Percentiles rank a stretch among this genome's conserved stretches.
Conservation (phyloP, 495 filamentous ascomycete genomes). For the Thermothielavioides terrestris region DNA sequence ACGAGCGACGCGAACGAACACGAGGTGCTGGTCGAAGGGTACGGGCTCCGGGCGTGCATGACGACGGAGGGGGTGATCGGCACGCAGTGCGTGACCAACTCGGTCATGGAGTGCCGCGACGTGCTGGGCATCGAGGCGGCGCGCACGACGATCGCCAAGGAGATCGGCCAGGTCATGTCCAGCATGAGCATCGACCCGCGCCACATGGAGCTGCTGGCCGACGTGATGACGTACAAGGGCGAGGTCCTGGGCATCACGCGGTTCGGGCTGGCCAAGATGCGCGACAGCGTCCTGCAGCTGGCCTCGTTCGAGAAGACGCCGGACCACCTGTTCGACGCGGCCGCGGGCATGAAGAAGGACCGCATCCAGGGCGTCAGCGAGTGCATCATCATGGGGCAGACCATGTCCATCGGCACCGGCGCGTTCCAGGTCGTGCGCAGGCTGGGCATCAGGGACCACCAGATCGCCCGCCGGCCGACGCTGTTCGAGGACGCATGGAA, state of each 20-base stretch:
- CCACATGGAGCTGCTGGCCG: constrained; percentile 97
- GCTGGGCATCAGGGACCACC: constrained; percentile 56
- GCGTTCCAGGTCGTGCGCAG: constrained; percentile 78
- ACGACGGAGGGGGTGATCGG: constrained; percentile 82
- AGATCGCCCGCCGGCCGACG: constrained; percentile 55
- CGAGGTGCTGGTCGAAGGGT: constrained; percentile 85
- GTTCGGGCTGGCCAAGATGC: constrained; percentile 94
- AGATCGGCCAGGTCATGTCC: constrained; percentile 76
- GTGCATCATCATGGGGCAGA: constrained; percentile 98
- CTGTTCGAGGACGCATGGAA: constrained; percentile 72
- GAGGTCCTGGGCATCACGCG: constrained; percentile 96
- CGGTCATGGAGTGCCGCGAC: constrained; percentile 81
- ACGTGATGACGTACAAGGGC: constrained; percentile 98
- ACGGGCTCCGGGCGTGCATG: constrained; percentile 83
- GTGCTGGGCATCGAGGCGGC: constrained; percentile 98
- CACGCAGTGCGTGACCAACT: constrained; percentile 64
- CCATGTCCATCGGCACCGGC: constrained; percentile 81
- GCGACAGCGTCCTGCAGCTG: constrained; percentile 86
- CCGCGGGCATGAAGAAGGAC: constrained; percentile 80
- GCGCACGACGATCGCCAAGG: constrained; percentile 67
- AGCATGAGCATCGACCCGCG: constrained; percentile 95
- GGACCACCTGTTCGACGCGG: constrained; percentile 94
- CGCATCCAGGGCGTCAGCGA: constrained; percentile 86
- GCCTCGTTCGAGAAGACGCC: constrained; percentile 98
- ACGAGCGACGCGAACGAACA: constrained; percentile 47